Base-by-base conservation (phyloP, 1,284 basidiomycete species). In the Naganishia liquefaciens region DNA sequence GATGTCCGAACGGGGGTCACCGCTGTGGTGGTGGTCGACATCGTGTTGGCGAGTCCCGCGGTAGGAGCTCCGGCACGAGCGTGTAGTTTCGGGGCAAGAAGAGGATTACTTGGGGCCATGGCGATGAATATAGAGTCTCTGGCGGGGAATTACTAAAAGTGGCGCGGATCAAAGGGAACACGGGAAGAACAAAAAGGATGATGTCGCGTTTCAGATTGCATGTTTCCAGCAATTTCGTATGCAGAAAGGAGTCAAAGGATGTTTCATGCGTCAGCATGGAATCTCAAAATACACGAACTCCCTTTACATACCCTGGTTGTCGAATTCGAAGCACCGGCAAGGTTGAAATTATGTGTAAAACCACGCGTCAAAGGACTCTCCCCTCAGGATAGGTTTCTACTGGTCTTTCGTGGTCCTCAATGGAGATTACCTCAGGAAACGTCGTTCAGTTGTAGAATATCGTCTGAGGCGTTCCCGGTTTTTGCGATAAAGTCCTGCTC, bases 51-150 rank as follows among this genome's bases (percentile, higher is more conserved):
- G 30, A 60, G 47, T 40, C 57, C 57, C 39, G 57, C 21, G 15
- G 57, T 60, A 17, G 57, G 57, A 50, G 57, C 57, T 49, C 57
- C 57, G 57, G 57, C 57, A 23, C 57, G 57, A 49, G 57, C 57
- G 57, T 25, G 9, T 9, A 47, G 55, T 33, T 58, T 40, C 7
- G 33, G 55, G n/a, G n/a, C n/a, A 42, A 40, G 43, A 49, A 21
- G 40, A 37, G 11, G 44, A 21, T 33, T 49, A 27, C 30, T 25
- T 33, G 40, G 33, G 21, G 47, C 19, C 57, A 60, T 60, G 57
- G 33, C 25, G 30, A 40, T 7, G 40, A 21, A 30, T 30, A 40
- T n/a, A 50, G 15, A n/a, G 21, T 17, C n/a, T n/a, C 23, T 25
- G 46, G 28, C 19, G 37, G 28, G 23, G 15, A 7, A 11, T 5